Evolutionary conservation across 106 monocot species (phyloP).

Genomic region (Dioscorea alata): DNA sequence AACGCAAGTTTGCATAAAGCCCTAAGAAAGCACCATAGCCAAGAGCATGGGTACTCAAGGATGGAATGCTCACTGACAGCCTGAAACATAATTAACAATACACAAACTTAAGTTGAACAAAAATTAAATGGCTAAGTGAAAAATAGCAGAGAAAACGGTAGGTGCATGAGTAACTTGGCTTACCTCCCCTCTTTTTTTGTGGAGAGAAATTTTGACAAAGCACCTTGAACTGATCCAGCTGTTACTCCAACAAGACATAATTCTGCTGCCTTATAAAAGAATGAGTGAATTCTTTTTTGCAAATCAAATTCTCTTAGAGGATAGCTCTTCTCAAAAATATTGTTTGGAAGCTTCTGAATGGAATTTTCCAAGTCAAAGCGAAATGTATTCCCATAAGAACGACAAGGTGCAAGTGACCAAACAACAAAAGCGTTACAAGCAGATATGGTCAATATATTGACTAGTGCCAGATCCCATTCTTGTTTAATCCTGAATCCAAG

Average conservation of each 20-base stretch:
- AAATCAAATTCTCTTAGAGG: constrained; percentile 88
- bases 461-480: constrained; percentile 92
- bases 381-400: constrained; percentile 92
- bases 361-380: constrained; percentile 85
- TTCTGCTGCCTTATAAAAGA: constrained; percentile 83
- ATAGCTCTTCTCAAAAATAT: constrained; percentile 91
- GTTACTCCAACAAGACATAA: constrained; percentile 65
- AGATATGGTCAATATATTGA: constrained; percentile 72
- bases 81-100: constrained; percentile 15
- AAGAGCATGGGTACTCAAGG: constrained; percentile 70
- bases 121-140: not conserved
- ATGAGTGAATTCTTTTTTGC: constrained; percentile 73
- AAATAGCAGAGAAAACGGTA: not conserved
- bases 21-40: constrained; percentile 98
- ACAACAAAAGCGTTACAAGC: constrained; percentile 88
- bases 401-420: constrained; percentile 94
- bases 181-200: constrained; percentile 60
- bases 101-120: not conserved
- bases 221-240: constrained; percentile 75
- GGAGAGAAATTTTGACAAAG: constrained; percentile 50
- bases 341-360: constrained; percentile 96
- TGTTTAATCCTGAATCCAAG: constrained; percentile 61
- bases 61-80: constrained; percentile 76
- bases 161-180: not conserved
- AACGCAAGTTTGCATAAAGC: constrained; percentile 85